Conservation (phyloP, 1,284 basidiomycete species). For the Coniferiporia weirii region DNA sequence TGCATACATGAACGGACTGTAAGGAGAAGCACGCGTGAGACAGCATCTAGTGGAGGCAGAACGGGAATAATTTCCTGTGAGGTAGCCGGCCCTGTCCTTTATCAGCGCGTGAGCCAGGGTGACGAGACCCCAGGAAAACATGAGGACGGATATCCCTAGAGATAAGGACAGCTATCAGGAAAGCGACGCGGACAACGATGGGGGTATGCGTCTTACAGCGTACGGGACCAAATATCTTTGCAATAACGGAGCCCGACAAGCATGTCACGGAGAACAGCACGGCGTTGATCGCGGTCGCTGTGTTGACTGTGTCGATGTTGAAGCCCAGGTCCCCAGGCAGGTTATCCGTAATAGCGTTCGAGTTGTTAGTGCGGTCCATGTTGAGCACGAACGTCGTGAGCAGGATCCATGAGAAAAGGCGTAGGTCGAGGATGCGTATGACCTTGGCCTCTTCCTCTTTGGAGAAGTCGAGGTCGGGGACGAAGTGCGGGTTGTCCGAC, state of each 20-base stretch:
- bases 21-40: neutral
- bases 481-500: conserved; percentile 22
- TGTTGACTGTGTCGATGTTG: conserved; percentile 34
- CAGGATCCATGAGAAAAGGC: conserved; percentile 32
- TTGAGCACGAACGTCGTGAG: conserved; percentile 37
- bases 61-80: conserved; percentile 24
- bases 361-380: conserved; percentile 37
- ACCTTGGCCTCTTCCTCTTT: conserved; percentile 30
- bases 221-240: conserved; percentile 34
- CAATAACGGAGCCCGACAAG: conserved; percentile 32
- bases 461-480: conserved; percentile 28
- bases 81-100: conserved; percentile 31
- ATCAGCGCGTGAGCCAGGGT: conserved; percentile 33
- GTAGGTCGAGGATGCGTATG: conserved; percentile 30
- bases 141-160: conserved; percentile 33
- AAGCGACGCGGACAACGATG: neutral
- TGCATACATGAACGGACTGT: conserved; percentile 30
- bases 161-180: neutral
- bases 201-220: conserved; percentile 24
- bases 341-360: conserved; percentile 35
- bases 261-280: conserved; percentile 31
- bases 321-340: conserved; percentile 34
- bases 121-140: conserved; percentile 36
- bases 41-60: too few relatives aligned
- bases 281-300: conserved; percentile 31